phyloP scores from a whole-genome alignment of 2,329 filamentous ascomycete genomes.

The Venturia pyrina region DNA sequence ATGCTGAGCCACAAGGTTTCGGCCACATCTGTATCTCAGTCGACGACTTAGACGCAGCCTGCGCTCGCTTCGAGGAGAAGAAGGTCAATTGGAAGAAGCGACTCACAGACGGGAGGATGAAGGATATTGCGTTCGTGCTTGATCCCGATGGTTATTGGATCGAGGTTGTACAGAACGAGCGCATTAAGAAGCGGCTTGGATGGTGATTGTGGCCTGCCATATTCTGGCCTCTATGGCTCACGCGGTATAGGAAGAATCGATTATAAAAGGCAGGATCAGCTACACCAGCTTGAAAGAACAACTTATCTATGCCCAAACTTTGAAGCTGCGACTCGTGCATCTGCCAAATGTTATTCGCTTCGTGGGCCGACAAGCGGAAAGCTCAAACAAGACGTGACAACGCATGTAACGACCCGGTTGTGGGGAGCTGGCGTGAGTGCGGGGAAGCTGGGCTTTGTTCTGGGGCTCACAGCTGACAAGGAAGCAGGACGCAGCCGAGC shows the following conservation, averaged over 20 bases:
- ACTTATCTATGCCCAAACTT: not conserved
- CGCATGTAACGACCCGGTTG: not conserved
- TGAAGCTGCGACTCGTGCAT: not conserved
- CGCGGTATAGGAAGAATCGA: not conserved
- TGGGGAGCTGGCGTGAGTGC: not conserved
- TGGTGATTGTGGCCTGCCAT: constrained; percentile 22
- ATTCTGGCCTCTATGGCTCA: not conserved
- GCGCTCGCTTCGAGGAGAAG: constrained; percentile 71
- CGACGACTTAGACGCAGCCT: constrained; percentile 81
- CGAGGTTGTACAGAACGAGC: constrained; percentile 67
- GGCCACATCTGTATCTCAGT: constrained; percentile 85
- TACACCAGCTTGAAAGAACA: not conserved
- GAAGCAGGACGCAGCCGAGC: not conserved
- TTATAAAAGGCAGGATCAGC: not conserved
- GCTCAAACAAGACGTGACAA: not conserved
- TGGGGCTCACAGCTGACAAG: not conserved
- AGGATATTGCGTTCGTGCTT: constrained; percentile 83
- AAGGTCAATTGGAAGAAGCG: constrained; percentile 90
- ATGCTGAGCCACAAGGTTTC: constrained; percentile 84
- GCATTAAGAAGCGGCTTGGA: constrained; percentile 38
- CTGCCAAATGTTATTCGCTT: not conserved
- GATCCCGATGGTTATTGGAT: constrained; percentile 78
- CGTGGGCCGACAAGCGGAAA: not conserved
- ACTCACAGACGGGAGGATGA: constrained; percentile 83
- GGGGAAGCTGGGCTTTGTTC: not conserved